These are phyloP conservation scores for Flaveria linearis DNA, from an alignment of 129 eudicot genomes.

Conservation along the genomic window DNA sequence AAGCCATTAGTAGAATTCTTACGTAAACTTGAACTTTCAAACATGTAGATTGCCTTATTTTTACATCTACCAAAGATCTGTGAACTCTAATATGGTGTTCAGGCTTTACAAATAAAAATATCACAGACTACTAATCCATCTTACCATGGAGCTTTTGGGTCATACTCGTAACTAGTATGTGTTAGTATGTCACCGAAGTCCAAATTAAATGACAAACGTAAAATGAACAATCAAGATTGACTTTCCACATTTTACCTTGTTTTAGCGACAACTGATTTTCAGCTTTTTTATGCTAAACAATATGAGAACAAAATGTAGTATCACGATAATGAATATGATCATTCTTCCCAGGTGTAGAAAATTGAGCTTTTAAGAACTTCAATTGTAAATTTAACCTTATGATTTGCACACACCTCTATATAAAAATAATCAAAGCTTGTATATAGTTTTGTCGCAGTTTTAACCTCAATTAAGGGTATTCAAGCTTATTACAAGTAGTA, in stretches of 20 bases:
- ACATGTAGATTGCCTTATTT: background rate
- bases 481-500: constrained; percentile 15
- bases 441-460: background rate
- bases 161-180: background rate
- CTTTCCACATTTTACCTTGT: constrained; percentile 1
- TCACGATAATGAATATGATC: background rate
- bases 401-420: background rate
- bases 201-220: background rate
- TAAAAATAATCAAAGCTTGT: constrained; percentile 4
- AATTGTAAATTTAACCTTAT: background rate
- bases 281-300: constrained; percentile 3
- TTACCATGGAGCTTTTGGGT: background rate
- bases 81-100: background rate
- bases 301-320: background rate
- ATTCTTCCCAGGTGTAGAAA: background rate
- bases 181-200: background rate
- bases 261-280: background rate
- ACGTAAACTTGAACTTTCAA: background rate
- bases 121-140: background rate
- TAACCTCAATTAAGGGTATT: background rate
- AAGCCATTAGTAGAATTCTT: background rate
- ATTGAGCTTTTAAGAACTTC: background rate
- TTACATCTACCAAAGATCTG: background rate
- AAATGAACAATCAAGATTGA: background rate
- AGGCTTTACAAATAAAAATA: constrained; percentile 1